Evolutionary conservation across 169 alveolate genomes (phyloP).

Genomic region (Plasmodium gaboni): DNA sequence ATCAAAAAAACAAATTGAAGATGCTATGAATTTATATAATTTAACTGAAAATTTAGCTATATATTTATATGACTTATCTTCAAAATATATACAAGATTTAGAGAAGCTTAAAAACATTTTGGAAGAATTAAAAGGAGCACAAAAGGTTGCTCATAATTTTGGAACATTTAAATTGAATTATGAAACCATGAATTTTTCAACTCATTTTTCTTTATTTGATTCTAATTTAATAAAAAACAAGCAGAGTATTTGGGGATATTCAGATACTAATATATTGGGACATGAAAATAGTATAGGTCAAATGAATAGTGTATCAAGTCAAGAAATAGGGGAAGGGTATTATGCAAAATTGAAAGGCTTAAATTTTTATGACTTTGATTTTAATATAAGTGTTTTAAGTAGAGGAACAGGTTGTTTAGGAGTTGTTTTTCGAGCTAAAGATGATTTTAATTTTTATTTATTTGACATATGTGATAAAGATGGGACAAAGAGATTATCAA

Average conservation of each 20-base stretch:
- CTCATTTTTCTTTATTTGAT: conserved; percentile 88
- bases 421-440: conserved; percentile 90
- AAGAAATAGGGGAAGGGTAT: conserved; percentile 87
- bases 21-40: conserved; percentile 84
- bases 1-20: conserved; percentile 82
- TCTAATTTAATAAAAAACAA: conserved; percentile 83
- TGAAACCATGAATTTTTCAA: conserved; percentile 86
- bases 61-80: conserved; percentile 80
- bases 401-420: conserved; percentile 89
- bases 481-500: conserved; percentile 86
- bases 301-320: conserved; percentile 84
- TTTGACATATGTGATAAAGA: conserved; percentile 85
- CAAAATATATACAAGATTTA: conserved; percentile 79
- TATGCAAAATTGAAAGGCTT: conserved; percentile 87
- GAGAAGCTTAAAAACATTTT: conserved; percentile 84
- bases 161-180: conserved; percentile 85
- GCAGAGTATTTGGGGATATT: conserved; percentile 91
- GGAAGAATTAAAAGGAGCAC: conserved; percentile 85
- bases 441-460: conserved; percentile 88
- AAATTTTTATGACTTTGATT: conserved; percentile 87
- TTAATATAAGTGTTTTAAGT: conserved; percentile 85
- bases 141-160: conserved; percentile 84
- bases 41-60: conserved; percentile 76
- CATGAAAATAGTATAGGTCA: conserved; percentile 88
- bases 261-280: conserved; percentile 88